These are phyloP conservation scores for Boletellus deceptivus DNA, from an alignment of 1,284 basidiomycete genomes.

Conservation along the genomic window DNA sequence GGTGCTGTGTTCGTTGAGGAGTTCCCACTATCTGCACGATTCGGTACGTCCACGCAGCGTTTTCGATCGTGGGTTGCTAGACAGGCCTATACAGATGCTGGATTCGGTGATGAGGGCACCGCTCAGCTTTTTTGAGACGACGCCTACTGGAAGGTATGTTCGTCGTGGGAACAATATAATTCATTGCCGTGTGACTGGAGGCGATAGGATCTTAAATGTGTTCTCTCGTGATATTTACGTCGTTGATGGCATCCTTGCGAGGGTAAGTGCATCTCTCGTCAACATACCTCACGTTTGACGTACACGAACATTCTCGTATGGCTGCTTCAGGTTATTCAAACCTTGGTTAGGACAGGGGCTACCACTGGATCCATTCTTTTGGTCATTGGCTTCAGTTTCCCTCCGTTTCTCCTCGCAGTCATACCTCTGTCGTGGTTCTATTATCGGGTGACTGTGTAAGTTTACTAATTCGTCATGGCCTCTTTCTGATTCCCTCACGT, in stretches of 20 bases:
- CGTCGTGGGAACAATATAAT: neutral
- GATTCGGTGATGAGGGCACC: slow-evolving; percentile 79
- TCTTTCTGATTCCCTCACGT: neutral
- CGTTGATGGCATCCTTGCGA: slow-evolving; percentile 79
- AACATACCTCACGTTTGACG: no score
- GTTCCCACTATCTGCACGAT: slow-evolving; percentile 77
- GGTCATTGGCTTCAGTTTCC: slow-evolving; percentile 81
- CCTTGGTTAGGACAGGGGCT: slow-evolving; percentile 60
- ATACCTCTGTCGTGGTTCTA: slow-evolving; percentile 79
- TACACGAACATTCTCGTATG: neutral
- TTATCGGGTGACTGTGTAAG: slow-evolving; percentile 70
- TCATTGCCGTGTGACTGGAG: slow-evolving; percentile 1
- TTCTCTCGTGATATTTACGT: slow-evolving; percentile 94
- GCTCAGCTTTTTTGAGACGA: slow-evolving; percentile 84
- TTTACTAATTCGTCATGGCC: neutral
- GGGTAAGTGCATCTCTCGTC: slow-evolving; percentile 39
- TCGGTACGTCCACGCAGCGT: slow-evolving; percentile 43
- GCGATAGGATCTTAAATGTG: slow-evolving; percentile 71
- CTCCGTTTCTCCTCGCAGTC: slow-evolving; percentile 77
- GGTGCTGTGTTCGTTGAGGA: slow-evolving; percentile 77
- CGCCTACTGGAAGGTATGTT: slow-evolving; percentile 71
- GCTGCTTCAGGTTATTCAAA: slow-evolving; percentile 56
- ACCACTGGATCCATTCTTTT: slow-evolving; percentile 71
- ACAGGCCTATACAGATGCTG: slow-evolving; percentile 54
- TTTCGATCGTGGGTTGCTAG: neutral